Evolutionary conservation across 495 filamentous ascomycete genomes (phyloP).

Genomic region (Cairneyella variabilis): DNA sequence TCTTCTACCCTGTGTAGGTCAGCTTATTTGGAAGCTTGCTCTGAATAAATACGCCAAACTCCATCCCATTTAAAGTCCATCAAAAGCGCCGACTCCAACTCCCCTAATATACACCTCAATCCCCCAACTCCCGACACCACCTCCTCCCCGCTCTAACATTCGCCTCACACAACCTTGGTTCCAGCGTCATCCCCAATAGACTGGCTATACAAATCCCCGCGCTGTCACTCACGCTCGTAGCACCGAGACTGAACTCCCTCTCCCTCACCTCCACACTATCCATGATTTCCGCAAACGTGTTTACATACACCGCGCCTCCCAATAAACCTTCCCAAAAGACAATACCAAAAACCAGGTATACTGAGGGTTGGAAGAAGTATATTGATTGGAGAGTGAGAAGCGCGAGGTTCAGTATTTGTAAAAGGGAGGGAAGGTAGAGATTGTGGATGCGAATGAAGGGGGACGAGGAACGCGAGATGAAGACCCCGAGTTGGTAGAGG

Average conservation of each 20-base stretch:
- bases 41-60: not conserved
- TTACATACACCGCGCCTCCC: slow-evolving; percentile 89
- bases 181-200: slow-evolving; percentile 80
- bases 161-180: slow-evolving; percentile 76
- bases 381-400: slow-evolving; percentile 73
- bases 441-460: slow-evolving; percentile 79
- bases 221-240: slow-evolving; percentile 88
- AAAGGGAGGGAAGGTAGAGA: slow-evolving; percentile 77
- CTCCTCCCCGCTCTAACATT: slow-evolving; percentile 74
- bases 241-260: slow-evolving; percentile 84
- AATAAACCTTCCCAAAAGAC: slow-evolving; percentile 96
- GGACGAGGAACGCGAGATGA: slow-evolving; percentile 85
- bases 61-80: not conserved
- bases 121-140: slow-evolving; percentile 54
- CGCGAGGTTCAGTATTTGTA: slow-evolving; percentile 76
- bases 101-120: not conserved
- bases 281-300: slow-evolving; percentile 89
- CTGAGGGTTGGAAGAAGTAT: slow-evolving; percentile 55
- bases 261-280: slow-evolving; percentile 72
- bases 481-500: slow-evolving; percentile 91
- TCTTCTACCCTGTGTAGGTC: too few species aligned
- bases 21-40: too few species aligned
- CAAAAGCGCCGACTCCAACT: not conserved
- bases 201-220: slow-evolving; percentile 88
- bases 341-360: slow-evolving; percentile 76